These are phyloP conservation scores for Neofusicoccum laricinum DNA, from an alignment of 2,329 filamentous ascomycete species.

Conservation along the genomic window DNA sequence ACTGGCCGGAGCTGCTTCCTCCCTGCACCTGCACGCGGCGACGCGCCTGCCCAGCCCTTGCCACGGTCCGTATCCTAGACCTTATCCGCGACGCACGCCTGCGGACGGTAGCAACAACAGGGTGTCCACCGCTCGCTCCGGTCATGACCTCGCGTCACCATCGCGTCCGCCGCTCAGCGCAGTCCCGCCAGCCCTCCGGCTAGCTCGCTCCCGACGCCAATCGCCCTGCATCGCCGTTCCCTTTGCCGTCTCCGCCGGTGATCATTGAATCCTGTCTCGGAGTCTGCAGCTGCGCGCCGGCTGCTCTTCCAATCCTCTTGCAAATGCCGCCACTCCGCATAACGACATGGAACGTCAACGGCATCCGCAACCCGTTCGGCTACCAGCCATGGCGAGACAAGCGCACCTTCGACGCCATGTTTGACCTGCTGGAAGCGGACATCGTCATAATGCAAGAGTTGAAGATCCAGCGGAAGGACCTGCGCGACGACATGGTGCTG, in stretches of 20 bases:
- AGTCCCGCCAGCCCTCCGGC: neutral
- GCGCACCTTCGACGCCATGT: constrained; percentile 67
- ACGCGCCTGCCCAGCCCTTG: neutral
- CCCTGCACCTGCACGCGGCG: neutral
- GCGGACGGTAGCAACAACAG: neutral
- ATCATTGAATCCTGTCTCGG: neutral
- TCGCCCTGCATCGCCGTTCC: neutral
- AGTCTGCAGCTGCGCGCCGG: neutral
- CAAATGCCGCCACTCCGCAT: constrained; percentile 63
- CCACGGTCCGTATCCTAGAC: too few relatives aligned
- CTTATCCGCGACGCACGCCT: neutral
- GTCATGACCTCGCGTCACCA: constrained; percentile 3
- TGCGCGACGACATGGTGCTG: constrained; percentile 93
- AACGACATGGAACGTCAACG: constrained; percentile 59
- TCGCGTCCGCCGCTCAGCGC: neutral
- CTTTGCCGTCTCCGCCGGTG: neutral
- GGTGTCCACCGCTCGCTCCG: neutral
- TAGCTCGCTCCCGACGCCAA: neutral
- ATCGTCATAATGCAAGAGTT: constrained; percentile 94
- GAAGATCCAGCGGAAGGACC: constrained; percentile 91
- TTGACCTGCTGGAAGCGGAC: constrained; percentile 86
- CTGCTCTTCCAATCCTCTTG: neutral
- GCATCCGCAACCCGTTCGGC: constrained; percentile 53
- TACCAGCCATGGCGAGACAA: constrained; percentile 52
- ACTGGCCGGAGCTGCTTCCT: neutral